Evolutionary conservation across 202 grass and related monocot species (phyloP).

Genomic region (Schoenoplectus tabernaemontani): DNA sequence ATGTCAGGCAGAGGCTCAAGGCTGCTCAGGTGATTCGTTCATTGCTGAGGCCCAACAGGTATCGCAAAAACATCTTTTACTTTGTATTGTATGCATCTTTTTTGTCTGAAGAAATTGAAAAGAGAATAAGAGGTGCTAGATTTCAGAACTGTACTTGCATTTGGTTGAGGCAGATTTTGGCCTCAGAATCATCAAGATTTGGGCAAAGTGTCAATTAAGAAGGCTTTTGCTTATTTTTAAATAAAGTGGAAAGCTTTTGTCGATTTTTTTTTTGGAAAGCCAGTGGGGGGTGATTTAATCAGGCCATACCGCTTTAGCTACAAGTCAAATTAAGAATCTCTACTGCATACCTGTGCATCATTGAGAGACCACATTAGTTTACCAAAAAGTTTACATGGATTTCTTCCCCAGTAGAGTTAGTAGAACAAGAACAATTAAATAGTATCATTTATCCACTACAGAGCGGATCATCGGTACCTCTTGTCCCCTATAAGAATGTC

Average conservation of each 20-base stretch:
- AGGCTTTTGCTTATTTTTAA: neutral
- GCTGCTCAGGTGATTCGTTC: conserved; percentile 15
- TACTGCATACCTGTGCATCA: neutral
- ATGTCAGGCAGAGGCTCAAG: conserved; percentile 15
- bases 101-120: neutral
- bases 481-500: neutral
- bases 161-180: neutral
- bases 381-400: neutral
- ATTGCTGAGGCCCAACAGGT: neutral
- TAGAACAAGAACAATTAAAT: neutral
- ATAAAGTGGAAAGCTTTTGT: neutral
- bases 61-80: neutral
- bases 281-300: neutral
- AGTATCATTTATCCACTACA: neutral
- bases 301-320: neutral
- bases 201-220: neutral
- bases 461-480: neutral
- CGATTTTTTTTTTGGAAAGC: neutral
- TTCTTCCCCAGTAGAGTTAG: neutral
- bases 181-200: neutral
- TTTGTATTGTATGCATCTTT: neutral
- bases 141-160: neutral
- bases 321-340: neutral
- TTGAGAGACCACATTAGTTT: neutral
- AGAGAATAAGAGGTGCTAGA: neutral